phyloP scores from a whole-genome alignment of 768 basidiomycete species.

The Neoboletus magnificus region DNA sequence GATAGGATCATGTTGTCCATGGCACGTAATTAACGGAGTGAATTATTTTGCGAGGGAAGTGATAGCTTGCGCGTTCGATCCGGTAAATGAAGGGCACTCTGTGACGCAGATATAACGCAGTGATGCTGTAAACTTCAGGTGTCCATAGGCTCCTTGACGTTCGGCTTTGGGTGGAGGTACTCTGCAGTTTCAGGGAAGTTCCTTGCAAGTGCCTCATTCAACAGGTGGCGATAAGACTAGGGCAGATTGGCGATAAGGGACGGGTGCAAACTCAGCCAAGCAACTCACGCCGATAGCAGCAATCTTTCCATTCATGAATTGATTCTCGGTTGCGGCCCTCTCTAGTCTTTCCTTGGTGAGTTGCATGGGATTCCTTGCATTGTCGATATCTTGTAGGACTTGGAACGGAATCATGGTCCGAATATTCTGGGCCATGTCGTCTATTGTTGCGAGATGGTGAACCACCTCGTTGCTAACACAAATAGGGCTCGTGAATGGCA shows the following conservation, averaged over 20 bases:
- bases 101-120: neutral
- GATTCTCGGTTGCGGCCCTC: slow-evolving; percentile 83
- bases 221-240: slow-evolving; percentile 65
- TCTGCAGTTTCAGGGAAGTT: slow-evolving; percentile 59
- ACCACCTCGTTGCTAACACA: slow-evolving; percentile 68
- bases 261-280: neutral
- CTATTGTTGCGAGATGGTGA: slow-evolving; percentile 59
- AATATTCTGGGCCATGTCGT: slow-evolving; percentile 62
- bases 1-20: neutral
- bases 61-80: neutral
- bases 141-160: slow-evolving; percentile 7
- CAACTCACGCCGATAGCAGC: slow-evolving; percentile 63
- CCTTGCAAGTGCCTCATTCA: slow-evolving; percentile 68
- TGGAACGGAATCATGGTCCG: slow-evolving; percentile 71
- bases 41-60: neutral
- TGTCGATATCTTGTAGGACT: slow-evolving; percentile 76
- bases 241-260: slow-evolving; percentile 2
- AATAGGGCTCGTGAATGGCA: neutral
- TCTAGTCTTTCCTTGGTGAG: slow-evolving; percentile 78
- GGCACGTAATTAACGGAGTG: slow-evolving; percentile 5
- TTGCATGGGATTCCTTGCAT: slow-evolving; percentile 75
- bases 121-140: slow-evolving; percentile 5
- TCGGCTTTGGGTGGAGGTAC: slow-evolving; percentile 18
- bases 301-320: slow-evolving; percentile 89
- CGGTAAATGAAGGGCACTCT: neutral